phyloP scores from a whole-genome alignment of 345 rosid species.

The Kandelia obovata region DNA sequence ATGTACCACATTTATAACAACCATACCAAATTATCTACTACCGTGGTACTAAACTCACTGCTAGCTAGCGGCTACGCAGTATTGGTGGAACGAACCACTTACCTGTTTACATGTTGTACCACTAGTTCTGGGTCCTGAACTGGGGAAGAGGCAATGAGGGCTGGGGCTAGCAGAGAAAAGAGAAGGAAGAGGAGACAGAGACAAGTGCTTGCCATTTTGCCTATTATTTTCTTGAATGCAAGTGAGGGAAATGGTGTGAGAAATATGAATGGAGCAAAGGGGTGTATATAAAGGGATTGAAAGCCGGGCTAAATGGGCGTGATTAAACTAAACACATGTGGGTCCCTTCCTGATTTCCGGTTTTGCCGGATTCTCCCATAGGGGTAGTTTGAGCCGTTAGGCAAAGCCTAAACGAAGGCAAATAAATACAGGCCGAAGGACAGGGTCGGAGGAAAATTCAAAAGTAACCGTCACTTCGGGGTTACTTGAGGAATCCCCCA shows the following conservation, averaged over 20 bases:
- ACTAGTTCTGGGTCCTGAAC: slow-evolving; percentile 26
- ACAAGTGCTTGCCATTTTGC: slow-evolving; percentile 24
- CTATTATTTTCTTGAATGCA: background rate
- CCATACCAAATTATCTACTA: background rate
- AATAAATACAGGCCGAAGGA: slow-evolving; percentile 17
- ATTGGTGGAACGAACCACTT: background rate
- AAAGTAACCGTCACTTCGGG: too few relatives aligned
- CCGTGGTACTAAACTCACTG: too few relatives aligned
- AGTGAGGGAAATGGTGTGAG: background rate
- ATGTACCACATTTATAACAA: background rate
- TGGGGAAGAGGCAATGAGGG: slow-evolving; percentile 18
- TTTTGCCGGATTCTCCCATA: slow-evolving; percentile 38
- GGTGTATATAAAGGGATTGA: slow-evolving; percentile 36
- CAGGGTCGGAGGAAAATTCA: background rate
- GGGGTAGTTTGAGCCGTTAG: slow-evolving; percentile 38
- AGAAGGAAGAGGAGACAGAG: slow-evolving; percentile 19
- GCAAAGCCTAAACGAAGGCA: slow-evolving; percentile 7
- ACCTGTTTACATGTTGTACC: slow-evolving; percentile 20
- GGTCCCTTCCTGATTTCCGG: slow-evolving; percentile 52
- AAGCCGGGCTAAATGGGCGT: slow-evolving; percentile 27
- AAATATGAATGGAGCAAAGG: slow-evolving; percentile 2
- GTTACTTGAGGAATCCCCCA: too few relatives aligned
- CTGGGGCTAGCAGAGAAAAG: slow-evolving; percentile 1
- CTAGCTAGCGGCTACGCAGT: background rate
- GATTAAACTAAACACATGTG: slow-evolving; percentile 32